Percentiles rank a stretch among this genome's conserved stretches.
Conservation (phyloP, 345 rosid species). For the Trapa incisa region DNA sequence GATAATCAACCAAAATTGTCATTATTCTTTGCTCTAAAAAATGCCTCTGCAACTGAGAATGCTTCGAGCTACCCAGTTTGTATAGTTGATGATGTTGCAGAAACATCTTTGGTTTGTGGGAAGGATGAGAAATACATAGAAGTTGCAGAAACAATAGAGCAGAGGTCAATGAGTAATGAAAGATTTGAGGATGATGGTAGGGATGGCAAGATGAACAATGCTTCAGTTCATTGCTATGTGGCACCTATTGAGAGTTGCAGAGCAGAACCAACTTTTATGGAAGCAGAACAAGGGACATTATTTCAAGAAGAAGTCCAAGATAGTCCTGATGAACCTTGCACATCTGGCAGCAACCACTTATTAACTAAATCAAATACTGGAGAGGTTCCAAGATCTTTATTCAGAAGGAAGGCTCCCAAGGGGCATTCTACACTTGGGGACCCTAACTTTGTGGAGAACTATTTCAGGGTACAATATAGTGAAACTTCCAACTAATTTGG, state of each 20-base stretch:
- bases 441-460: conserved; percentile 86
- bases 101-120: conserved; percentile 27
- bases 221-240: conserved; percentile 16
- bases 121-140: conserved; percentile 20
- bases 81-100: conserved; percentile 22
- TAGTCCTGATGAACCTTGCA: conserved; percentile 17
- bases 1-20: conserved; percentile 79
- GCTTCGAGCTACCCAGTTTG: conserved; percentile 14
- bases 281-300: conserved; percentile 20
- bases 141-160: conserved; percentile 18
- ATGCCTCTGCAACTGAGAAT: conserved; percentile 17
- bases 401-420: conserved; percentile 27
- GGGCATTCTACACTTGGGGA: conserved; percentile 64
- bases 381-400: conserved; percentile 19
- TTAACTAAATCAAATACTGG: conserved; percentile 16
- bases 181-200: conserved; percentile 14
- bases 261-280: conserved; percentile 17
- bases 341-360: conserved; percentile 21
- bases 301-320: conserved; percentile 18
- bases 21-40: conserved; percentile 47
- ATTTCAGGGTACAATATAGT: conserved; percentile 59
- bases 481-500: background rate
- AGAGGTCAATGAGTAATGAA: conserved; percentile 11
- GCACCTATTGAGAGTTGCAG: conserved; percentile 22
- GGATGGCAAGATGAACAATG: conserved; percentile 16